Percentiles rank a stretch among this genome's conserved stretches.
phyloP scores from a whole-genome alignment of 768 basidiomycete species.

The Cystobasidium ongulense region DNA sequence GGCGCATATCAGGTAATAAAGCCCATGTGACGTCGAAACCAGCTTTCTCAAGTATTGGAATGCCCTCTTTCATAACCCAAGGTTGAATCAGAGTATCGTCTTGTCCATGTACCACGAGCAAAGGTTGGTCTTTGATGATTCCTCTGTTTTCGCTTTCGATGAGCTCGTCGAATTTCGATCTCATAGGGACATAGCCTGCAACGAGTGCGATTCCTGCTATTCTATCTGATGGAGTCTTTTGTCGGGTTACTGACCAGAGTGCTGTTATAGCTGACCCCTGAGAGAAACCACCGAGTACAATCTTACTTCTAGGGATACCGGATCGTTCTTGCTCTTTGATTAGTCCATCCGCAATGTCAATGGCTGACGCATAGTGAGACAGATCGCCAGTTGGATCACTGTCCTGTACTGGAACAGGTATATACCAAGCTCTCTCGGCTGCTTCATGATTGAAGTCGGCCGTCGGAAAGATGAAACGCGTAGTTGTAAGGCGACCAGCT shows the following conservation, averaged over 20 bases:
- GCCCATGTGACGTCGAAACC: constrained; percentile 25
- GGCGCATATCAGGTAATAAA: constrained; percentile 19
- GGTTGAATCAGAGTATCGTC: constrained; percentile 25
- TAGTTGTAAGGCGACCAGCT: constrained; percentile 16
- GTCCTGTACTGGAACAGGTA: constrained; percentile 7
- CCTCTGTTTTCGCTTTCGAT: not conserved
- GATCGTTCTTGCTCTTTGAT: constrained; percentile 10
- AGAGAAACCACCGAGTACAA: constrained; percentile 17
- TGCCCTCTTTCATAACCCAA: constrained; percentile 24
- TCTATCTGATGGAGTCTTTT: not conserved
- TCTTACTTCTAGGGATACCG: constrained; percentile 8
- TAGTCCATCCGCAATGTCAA: constrained; percentile 2
- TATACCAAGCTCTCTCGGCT: constrained; percentile 24
- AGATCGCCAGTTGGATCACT: not conserved
- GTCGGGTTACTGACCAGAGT: not conserved
- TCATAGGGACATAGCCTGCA: constrained; percentile 17
- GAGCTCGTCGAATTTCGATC: not conserved
- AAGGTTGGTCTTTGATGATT: constrained; percentile 20
- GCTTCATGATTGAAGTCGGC: constrained; percentile 25
- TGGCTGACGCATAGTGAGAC: not conserved
- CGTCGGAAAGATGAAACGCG: constrained; percentile 25
- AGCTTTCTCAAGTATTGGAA: constrained; percentile 7
- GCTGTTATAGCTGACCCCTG: constrained; percentile 17
- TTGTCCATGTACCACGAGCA: constrained; percentile 20
- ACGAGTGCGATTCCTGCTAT: constrained; percentile 2